Base-by-base conservation (phyloP, 768 basidiomycete species). In the Lactarius quietus region DNA sequence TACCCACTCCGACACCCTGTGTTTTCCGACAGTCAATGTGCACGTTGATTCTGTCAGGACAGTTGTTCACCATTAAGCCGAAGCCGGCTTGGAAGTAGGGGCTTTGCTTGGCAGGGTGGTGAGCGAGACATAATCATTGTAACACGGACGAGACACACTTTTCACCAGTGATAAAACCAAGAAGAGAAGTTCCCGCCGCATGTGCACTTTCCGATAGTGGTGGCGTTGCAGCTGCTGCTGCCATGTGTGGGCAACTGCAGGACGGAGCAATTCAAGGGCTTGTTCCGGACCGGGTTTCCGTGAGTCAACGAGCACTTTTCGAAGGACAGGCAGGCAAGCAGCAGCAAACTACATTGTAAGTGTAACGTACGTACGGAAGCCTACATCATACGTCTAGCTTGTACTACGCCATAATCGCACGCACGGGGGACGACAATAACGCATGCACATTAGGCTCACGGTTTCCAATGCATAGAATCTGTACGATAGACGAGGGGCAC, bases 81-180 rank as follows among this genome's bases (percentile, higher is more conserved):
- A 98, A 98, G 31, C 97, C 96, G 56, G 96, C 97, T 74, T 96
- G 93, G 74, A 99, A 98, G 79, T 94, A 95, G 41, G 94, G 96
- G 74, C 97, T 99, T 71, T 73, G 71, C 78, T 83, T 83, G 54
- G 62, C 8, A 29, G 29, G 18, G n/a, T 63, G 41, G 67, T 68
- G 48, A 65, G 38, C 23, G 35, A 39, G 28, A 33, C 10, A 14
- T 36, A 8, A 9, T 15, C 29, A 33, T n/a, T 36, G 39, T 9
- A 8, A 26, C 28, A 14, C 33, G 43, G 3, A 58, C 63, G 58
- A 45, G 14, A 80, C 88, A 78, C 74, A 90, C 89, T 90, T 90
- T 79, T 89, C 86, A 64, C 80, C 81, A 28, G 85, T 74, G 36
- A 89, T 74, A 48, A 61, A 61, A n/a, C 39, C 58, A 5, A 70